Conservation (phyloP, 148 eudicot genomes). For the Rhododendron griersonianum region DNA sequence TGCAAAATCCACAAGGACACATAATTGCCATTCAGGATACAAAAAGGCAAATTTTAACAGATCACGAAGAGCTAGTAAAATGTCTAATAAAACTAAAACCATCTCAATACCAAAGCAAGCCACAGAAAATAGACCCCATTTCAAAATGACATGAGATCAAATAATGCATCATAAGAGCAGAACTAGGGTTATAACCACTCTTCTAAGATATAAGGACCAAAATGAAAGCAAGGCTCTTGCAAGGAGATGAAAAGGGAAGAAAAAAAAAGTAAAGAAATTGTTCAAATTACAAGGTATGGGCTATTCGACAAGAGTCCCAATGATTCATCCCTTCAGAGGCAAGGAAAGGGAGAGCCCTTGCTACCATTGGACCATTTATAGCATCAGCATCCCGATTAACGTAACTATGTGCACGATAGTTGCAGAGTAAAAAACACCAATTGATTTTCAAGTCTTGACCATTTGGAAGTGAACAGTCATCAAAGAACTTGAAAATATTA, state of each 20-base stretch:
- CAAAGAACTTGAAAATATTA: background rate
- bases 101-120: background rate
- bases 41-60: background rate
- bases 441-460: background rate
- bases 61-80: background rate
- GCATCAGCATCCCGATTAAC: background rate
- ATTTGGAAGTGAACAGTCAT: background rate
- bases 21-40: background rate
- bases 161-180: background rate
- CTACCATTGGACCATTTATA: background rate
- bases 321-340: background rate
- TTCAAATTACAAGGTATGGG: background rate
- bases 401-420: background rate
- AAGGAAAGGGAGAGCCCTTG: background rate
- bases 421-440: background rate
- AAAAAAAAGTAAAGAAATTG: background rate
- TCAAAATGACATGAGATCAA: background rate
- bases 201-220: background rate
- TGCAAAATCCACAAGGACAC: constrained; percentile 24
- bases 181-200: constrained; percentile 6
- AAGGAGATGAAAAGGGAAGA: background rate
- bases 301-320: background rate
- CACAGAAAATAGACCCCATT: background rate
- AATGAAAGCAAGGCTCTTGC: background rate
- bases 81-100: background rate